Percentiles rank a stretch among this genome's conserved stretches.
These are phyloP conservation scores for Geotrichum klebahnii DNA, from an alignment of 1,139 yeast genomes.

Conservation along the genomic window DNA sequence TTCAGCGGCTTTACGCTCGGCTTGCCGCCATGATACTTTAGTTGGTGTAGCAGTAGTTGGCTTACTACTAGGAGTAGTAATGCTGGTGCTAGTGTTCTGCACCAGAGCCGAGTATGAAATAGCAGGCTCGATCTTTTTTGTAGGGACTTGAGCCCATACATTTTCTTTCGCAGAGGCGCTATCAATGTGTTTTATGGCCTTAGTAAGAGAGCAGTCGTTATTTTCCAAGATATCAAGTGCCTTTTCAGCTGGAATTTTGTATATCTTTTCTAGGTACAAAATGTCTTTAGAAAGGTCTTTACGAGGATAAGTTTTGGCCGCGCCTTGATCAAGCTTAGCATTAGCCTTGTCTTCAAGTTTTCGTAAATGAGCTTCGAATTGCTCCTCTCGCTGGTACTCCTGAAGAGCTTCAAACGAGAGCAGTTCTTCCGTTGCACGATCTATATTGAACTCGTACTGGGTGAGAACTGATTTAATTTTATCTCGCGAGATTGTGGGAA, in stretches of 20 bases:
- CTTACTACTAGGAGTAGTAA: too few species aligned
- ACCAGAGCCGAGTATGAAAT: slow-evolving; percentile 1
- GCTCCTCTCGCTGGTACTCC: slow-evolving; percentile 11
- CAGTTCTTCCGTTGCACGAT: slow-evolving; percentile 21
- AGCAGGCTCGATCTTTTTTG: not conserved
- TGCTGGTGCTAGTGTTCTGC: not conserved
- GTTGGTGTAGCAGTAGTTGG: not conserved
- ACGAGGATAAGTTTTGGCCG: not conserved
- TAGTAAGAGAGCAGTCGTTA: slow-evolving; percentile 2
- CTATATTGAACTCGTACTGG: slow-evolving; percentile 12
- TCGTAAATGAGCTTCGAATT: slow-evolving; percentile 9
- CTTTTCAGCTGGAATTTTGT: slow-evolving; percentile 1
- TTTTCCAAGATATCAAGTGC: slow-evolving; percentile 4
- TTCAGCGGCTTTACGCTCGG: slow-evolving; percentile 1
- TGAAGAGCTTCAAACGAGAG: slow-evolving; percentile 15
- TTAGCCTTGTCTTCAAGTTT: not conserved
- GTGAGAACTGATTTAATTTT: not conserved
- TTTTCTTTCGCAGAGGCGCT: not conserved
- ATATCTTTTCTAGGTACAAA: slow-evolving; percentile 10
- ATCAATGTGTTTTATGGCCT: slow-evolving; percentile 2
- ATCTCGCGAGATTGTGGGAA: slow-evolving; percentile 2
- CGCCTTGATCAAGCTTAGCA: not conserved
- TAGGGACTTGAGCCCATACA: not conserved
- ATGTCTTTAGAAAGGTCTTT: slow-evolving; percentile 7
- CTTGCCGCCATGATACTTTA: not conserved